These are phyloP conservation scores for Pyrenochaeta sp. DNA, from an alignment of 2,329 filamentous ascomycete species.

Conservation along the genomic window DNA sequence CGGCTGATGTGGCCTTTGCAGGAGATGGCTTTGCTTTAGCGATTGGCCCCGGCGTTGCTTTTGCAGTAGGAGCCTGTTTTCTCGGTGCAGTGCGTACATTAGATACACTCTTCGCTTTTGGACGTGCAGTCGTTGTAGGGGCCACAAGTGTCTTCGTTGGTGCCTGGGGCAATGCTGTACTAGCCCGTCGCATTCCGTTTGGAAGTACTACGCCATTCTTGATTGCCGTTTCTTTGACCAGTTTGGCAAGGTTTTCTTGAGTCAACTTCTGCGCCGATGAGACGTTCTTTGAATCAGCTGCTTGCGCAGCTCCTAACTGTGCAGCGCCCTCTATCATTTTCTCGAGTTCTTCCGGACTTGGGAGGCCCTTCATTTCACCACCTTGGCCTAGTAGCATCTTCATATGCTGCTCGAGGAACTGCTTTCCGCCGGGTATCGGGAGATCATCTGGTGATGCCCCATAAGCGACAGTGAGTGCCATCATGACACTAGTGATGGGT, in stretches of 20 bases:
- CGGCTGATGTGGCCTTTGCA: constrained; percentile 9
- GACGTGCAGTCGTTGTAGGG: constrained; percentile 16
- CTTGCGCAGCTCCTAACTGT: constrained; percentile 40
- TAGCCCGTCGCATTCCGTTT: constrained; percentile 37
- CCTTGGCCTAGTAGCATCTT: constrained; percentile 37
- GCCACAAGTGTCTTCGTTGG: constrained; percentile 30
- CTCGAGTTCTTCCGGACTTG: constrained; percentile 45
- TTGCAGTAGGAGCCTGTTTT: constrained; percentile 13
- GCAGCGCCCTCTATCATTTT: constrained; percentile 48
- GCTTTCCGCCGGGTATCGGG: constrained; percentile 42
- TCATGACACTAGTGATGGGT: constrained; percentile 59
- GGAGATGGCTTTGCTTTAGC: constrained; percentile 12
- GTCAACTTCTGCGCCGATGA: constrained; percentile 42
- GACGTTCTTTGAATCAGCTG: constrained; percentile 32
- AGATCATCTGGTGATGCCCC: constrained; percentile 46
- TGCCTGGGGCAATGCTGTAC: constrained; percentile 34
- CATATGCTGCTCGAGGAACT: constrained; percentile 47
- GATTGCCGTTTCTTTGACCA: constrained; percentile 49
- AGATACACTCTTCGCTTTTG: constrained; percentile 36
- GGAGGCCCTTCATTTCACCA: constrained; percentile 43
- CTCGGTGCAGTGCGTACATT: constrained; percentile 24
- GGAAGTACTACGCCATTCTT: constrained; percentile 44
- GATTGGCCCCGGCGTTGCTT: constrained; percentile 15
- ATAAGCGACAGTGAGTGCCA: constrained; percentile 56
- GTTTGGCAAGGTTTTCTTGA: constrained; percentile 46